phyloP scores from a whole-genome alignment of 352 stramenopile genomes.

The Pythium diclinum region DNA sequence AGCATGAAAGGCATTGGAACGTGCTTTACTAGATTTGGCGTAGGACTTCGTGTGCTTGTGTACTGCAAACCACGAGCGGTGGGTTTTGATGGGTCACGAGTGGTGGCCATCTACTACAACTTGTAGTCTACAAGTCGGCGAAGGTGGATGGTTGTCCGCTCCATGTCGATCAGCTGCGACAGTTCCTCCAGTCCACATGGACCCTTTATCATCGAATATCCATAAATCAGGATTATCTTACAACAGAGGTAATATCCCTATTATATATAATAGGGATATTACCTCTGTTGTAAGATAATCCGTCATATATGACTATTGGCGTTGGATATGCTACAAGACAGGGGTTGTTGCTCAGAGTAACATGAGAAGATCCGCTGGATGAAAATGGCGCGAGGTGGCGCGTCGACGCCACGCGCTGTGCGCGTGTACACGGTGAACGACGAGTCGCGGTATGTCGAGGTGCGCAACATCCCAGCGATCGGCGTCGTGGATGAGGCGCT shows the following conservation, averaged over 20 bases:
- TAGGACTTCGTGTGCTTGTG: too few relatives aligned
- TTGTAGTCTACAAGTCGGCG: too few relatives aligned
- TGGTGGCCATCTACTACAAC: too few relatives aligned
- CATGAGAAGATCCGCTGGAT: not conserved
- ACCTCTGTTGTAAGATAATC: too few relatives aligned
- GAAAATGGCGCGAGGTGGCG: conserved; percentile 8
- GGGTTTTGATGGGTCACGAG: too few relatives aligned
- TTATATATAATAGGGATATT: too few relatives aligned
- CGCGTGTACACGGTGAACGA: conserved; percentile 41
- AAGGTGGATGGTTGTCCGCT: not conserved
- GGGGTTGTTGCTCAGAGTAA: not conserved
- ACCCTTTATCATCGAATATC: not conserved
- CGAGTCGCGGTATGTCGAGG: conserved; percentile 34
- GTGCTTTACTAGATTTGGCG: too few relatives aligned
- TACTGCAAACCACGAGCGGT: too few relatives aligned
- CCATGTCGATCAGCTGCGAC: not conserved
- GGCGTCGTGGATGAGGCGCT: conserved; percentile 29
- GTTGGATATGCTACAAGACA: not conserved
- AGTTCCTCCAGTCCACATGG: not conserved
- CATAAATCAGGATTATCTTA: too few relatives aligned
- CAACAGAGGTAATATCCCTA: not conserved
- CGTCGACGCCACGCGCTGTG: conserved; percentile 13
- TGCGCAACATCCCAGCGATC: conserved; percentile 35
- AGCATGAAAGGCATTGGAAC: too few relatives aligned
- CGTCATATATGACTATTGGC: too few relatives aligned